These are phyloP conservation scores for Talaromyces stipitatus DNA, from an alignment of 495 filamentous ascomycete species.

Conservation along the genomic window DNA sequence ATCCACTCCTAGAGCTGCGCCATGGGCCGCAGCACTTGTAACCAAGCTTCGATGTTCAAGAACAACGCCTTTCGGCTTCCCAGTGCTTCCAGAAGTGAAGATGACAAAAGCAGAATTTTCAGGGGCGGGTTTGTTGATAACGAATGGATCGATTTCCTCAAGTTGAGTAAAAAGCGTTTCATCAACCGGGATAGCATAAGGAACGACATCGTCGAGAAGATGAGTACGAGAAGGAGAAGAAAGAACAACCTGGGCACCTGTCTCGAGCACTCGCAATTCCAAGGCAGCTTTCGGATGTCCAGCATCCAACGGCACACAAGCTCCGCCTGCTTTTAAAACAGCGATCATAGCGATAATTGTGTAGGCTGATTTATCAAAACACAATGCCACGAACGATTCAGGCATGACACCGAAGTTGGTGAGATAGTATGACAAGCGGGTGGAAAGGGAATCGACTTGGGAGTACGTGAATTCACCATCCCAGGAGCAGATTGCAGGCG, in stretches of 20 bases:
- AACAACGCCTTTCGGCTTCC: constrained; percentile 30
- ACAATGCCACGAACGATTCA: constrained; percentile 28
- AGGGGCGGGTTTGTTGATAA: constrained; percentile 11
- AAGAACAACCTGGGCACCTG: constrained; percentile 32
- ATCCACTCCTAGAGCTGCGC: constrained; percentile 35
- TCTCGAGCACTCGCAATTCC: constrained; percentile 31
- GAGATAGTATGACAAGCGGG: constrained; percentile 36
- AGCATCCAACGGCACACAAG: constrained; percentile 31
- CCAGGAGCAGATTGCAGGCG: constrained; percentile 37
- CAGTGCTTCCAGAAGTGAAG: constrained; percentile 42
- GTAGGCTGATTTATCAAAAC: constrained; percentile 34
- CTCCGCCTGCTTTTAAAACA: constrained; percentile 36
- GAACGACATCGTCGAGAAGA: constrained; percentile 27
- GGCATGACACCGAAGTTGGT: constrained; percentile 29
- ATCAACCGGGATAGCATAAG: constrained; percentile 33
- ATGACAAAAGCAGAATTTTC: constrained; percentile 41
- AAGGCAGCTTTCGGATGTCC: constrained; percentile 16
- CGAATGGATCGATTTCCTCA: constrained; percentile 9
- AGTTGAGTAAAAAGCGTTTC: constrained; percentile 32
- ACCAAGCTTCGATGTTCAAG: constrained; percentile 29
- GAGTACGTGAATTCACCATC: constrained; percentile 45
- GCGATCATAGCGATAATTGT: constrained; percentile 32
- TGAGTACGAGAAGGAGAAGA: constrained; percentile 31
- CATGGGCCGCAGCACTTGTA: constrained; percentile 30
- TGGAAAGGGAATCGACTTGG: constrained; percentile 39